Conservation (phyloP, 257 asterid species). For the Solanum ossicruentum region DNA sequence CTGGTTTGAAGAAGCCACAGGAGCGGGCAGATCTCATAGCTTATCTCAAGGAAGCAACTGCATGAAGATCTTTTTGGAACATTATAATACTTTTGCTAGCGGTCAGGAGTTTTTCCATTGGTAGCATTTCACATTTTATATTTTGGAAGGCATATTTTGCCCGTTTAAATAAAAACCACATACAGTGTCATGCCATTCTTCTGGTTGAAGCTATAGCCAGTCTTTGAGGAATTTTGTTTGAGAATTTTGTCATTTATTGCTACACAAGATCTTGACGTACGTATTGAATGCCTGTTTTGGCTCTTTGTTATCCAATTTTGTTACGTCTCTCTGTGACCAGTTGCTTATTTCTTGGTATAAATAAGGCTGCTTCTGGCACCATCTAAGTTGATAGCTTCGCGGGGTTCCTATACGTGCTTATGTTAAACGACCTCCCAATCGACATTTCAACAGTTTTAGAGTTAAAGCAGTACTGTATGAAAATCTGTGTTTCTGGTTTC, state of each 20-base stretch:
- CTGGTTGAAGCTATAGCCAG: not conserved
- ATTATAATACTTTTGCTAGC: not conserved
- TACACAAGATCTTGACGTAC: not conserved
- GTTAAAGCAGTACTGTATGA: not conserved
- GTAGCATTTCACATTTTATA: not conserved
- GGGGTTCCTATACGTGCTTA: not conserved
- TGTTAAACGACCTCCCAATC: too few relatives aligned
- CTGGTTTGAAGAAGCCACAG: slow-evolving; percentile 94
- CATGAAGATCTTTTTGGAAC: slow-evolving; percentile 18
- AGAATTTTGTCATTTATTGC: not conserved
- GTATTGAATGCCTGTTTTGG: not conserved
- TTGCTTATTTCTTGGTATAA: not conserved
- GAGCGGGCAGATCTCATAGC: slow-evolving; percentile 86
- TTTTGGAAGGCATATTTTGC: not conserved
- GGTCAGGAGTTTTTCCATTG: not conserved
- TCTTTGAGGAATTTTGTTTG: not conserved
- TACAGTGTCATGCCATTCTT: not conserved
- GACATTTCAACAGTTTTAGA: not conserved
- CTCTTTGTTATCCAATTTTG: not conserved
- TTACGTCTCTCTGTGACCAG: not conserved
- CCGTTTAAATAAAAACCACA: not conserved
- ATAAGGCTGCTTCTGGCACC: not conserved
- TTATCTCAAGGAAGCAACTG: slow-evolving; percentile 70
- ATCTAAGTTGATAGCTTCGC: not conserved
- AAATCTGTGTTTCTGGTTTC: not conserved